Conservation (phyloP, 2,329 filamentous ascomycete genomes). For the Corynespora cassiicola region DNA sequence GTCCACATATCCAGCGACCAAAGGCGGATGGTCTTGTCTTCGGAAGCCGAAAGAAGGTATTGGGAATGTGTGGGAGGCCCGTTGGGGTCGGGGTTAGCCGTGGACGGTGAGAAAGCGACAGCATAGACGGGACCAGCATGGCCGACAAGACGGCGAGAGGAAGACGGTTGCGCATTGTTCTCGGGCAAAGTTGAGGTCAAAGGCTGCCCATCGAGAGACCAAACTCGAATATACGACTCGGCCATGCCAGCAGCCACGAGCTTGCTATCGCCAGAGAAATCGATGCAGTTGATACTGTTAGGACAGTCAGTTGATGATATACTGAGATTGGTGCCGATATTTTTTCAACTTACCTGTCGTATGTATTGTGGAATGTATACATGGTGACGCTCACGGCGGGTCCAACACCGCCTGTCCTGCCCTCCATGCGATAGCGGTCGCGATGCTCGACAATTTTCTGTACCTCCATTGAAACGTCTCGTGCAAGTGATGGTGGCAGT, state of each 20-base stretch:
- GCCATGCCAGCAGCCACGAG: slow-evolving; percentile 88
- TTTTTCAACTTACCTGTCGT: slow-evolving; percentile 72
- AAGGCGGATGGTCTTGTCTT: slow-evolving; percentile 85
- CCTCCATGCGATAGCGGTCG: slow-evolving; percentile 88
- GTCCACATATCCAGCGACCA: slow-evolving; percentile 94
- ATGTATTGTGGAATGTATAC: slow-evolving; percentile 98
- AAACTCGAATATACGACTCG: slow-evolving; percentile 95
- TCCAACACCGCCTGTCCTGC: slow-evolving; percentile 81
- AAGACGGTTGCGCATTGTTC: slow-evolving; percentile 66
- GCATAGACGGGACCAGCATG: slow-evolving; percentile 90
- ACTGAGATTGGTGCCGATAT: neutral
- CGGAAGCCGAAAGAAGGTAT: slow-evolving; percentile 84
- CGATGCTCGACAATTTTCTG: slow-evolving; percentile 92
- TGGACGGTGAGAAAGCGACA: slow-evolving; percentile 84
- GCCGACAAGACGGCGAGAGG: slow-evolving; percentile 79
- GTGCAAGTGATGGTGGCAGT: slow-evolving; percentile 83
- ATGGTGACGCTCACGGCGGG: slow-evolving; percentile 89
- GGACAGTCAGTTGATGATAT: too few relatives aligned
- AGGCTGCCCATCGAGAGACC: slow-evolving; percentile 85
- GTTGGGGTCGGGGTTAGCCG: slow-evolving; percentile 53
- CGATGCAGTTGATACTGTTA: slow-evolving; percentile 82
- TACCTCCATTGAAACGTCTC: slow-evolving; percentile 93
- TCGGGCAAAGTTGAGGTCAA: slow-evolving; percentile 70
- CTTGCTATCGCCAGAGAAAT: slow-evolving; percentile 90
- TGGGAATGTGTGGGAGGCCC: slow-evolving; percentile 68